phyloP scores from a whole-genome alignment of 2,329 filamentous ascomycete species.

The Arthrobotrys conoides region DNA sequence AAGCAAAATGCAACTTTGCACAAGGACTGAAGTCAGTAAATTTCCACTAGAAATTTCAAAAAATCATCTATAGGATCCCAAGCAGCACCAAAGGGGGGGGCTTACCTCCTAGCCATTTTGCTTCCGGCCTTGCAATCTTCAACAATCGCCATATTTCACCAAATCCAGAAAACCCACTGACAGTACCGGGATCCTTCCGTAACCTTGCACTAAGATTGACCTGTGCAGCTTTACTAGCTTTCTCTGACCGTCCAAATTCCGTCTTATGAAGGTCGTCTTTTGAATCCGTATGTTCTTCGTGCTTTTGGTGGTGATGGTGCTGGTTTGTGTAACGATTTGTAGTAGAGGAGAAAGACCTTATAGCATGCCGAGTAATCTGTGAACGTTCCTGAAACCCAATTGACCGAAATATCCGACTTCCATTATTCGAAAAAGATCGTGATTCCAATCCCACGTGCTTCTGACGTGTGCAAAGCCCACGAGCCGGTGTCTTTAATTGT shows the following conservation, averaged over 20 bases:
- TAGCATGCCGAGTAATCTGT: conserved; percentile 12
- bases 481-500: neutral
- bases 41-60: neutral
- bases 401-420: conserved; percentile 34
- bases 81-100: neutral
- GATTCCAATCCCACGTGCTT: neutral
- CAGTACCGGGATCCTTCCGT: conserved; percentile 80
- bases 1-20: conserved; percentile 80
- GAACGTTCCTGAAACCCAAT: conserved; percentile 28
- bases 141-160: conserved; percentile 87
- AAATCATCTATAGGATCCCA: conserved; percentile 9
- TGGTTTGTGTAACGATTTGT: conserved; percentile 18
- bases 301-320: conserved; percentile 1
- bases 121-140: conserved; percentile 88
- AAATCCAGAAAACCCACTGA: conserved; percentile 72
- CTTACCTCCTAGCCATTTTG: conserved; percentile 76
- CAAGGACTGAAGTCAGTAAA: conserved; percentile 20
- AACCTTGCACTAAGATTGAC: conserved; percentile 90
- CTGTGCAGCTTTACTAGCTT: conserved; percentile 86
- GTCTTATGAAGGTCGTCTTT: conserved; percentile 42
- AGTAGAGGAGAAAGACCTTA: conserved; percentile 36
- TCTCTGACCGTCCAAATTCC: conserved; percentile 81
- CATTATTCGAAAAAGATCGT: neutral
- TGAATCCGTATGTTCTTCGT: conserved; percentile 12
- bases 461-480: conserved; percentile 22